These are phyloP conservation scores for Sonneratia caseolaris DNA, from an alignment of 345 rosid genomes.

Conservation along the genomic window DNA sequence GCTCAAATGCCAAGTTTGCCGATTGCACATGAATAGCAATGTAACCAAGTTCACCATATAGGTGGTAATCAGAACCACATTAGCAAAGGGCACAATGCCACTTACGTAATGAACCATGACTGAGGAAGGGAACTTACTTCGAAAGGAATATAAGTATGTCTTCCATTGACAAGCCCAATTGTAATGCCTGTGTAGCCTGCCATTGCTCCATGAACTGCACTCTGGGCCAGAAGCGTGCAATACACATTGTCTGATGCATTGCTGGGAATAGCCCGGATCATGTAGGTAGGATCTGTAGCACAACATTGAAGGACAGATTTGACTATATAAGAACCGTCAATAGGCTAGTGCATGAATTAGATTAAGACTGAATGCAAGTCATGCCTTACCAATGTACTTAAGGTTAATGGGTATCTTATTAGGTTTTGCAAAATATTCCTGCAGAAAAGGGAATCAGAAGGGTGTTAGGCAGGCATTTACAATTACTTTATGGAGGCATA, in stretches of 20 bases:
- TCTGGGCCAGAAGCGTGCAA: conserved; percentile 83
- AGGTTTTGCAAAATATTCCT: conserved; percentile 51
- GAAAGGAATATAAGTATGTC: conserved; percentile 76
- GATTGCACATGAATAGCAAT: background rate
- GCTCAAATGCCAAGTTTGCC: background rate
- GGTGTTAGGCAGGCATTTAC: background rate
- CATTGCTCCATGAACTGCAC: conserved; percentile 90
- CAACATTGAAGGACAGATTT: conserved; percentile 4
- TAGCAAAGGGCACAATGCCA: background rate
- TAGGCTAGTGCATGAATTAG: background rate
- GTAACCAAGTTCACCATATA: background rate
- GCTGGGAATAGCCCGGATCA: conserved; percentile 82
- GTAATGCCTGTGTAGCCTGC: conserved; percentile 88
- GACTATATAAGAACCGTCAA: background rate
- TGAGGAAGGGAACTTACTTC: conserved; percentile 26
- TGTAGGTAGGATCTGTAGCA: conserved; percentile 77
- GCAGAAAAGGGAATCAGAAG: conserved; percentile 1
- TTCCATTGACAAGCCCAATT: conserved; percentile 61
- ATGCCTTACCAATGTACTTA: conserved; percentile 62
- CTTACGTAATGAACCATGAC: background rate
- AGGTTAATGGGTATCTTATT: conserved; percentile 51
- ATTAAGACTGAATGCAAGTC: background rate
- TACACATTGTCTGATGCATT: conserved; percentile 87
- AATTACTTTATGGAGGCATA: background rate
- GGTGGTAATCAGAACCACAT: background rate